Base-by-base conservation (phyloP, 495 filamentous ascomycete species). In the Podospora sp. region DNA sequence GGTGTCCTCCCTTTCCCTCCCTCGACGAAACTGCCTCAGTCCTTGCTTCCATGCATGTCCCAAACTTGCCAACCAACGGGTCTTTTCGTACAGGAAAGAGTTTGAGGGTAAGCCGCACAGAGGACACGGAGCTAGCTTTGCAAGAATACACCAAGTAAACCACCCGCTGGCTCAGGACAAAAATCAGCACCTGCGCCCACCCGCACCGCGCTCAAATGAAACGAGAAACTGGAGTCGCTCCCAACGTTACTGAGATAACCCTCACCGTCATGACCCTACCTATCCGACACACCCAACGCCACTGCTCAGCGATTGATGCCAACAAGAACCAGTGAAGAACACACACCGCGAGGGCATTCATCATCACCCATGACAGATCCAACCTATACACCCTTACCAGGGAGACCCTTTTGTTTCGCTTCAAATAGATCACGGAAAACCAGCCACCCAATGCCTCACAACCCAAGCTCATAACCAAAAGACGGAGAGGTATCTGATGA, bases 391-490 rank as follows among this genome's bases (percentile, higher is more conserved):
- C 40, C 40, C 40, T 14, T 46, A 46, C 40, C 40, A 46, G 40
- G 12, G 5, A 12, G 40, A 14, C 40, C 40, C 9, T 46, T 2
- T 18, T 18, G 5, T 14, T 46, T 46, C 16, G 16, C 40, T 46
- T 18, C 12, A 11, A 18, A 46, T 46, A 46, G 40, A 46, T 46
- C 40, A 46, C 29, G 29, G 8, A 4, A 33, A 33, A 8, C 16
- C 40, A 46, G 52, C 52, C 52, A 24, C 52, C 49, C 49, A 52
- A 33, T n/a, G 29, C 29, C 29, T 33, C 14, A 46, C 40, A 46
- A 46, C 52, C 24, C 52, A 55, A 55, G 52, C 22, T 55, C 52
- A 22, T 55, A 55, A 22, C 52, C 52, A 55, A 55, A 55, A 55
- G 52, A 55, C 52, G 52, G 52, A 22, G 52, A 55, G 6, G 52